Base-by-base conservation (phyloP, 768 basidiomycete genomes). In the Mycena haematopus region DNA sequence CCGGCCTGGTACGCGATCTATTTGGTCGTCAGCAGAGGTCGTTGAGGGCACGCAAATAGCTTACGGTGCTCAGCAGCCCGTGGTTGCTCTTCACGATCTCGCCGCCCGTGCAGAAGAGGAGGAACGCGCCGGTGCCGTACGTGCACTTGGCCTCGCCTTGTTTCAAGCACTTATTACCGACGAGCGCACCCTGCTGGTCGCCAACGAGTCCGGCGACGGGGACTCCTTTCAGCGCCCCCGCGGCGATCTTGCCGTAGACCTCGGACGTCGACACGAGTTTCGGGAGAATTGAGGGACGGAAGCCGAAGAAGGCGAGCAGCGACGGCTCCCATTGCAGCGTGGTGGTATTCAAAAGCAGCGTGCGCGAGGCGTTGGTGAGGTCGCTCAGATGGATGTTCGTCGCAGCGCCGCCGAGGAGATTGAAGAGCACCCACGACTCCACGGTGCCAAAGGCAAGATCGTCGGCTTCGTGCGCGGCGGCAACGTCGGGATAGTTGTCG, bases 131-230 rank as follows among this genome's bases (percentile, higher is more conserved):
- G 1, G 96, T 98, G 25, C 96, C 96, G 69, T 96, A 99, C 5
- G 97, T 99, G 76, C 95, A 97, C 77, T 99, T 99, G 2, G 96
- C 96, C 74, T 98, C 92, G 19, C 96, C 96, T 66, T 85, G 82
- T n/a, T 72, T 80, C 56, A 99, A 75, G 72, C 97, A 99, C 75
- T 97, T 98, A 80, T 99, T 98, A 0, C 96, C 97, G 53, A 98
- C 87, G 24, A 99, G 79, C 24, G 96, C 96, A 6, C 92, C 97
- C 74, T 99, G 97, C 78, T 99, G 97, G 73, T 99, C 97, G n/a
- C 97, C 97, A 9, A 96, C 88, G 50, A 99, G 86, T 22, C 96
- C 96, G 38, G 89, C 95, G 56, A 99, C 93, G 10, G 90, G 90
- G 13, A 95, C 82, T 42, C 91, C 93, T 66, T 81, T 79, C 64